These are phyloP conservation scores for Aureobasidium subglaciale DNA, from an alignment of 2,329 filamentous ascomycete genomes.

Conservation along the genomic window DNA sequence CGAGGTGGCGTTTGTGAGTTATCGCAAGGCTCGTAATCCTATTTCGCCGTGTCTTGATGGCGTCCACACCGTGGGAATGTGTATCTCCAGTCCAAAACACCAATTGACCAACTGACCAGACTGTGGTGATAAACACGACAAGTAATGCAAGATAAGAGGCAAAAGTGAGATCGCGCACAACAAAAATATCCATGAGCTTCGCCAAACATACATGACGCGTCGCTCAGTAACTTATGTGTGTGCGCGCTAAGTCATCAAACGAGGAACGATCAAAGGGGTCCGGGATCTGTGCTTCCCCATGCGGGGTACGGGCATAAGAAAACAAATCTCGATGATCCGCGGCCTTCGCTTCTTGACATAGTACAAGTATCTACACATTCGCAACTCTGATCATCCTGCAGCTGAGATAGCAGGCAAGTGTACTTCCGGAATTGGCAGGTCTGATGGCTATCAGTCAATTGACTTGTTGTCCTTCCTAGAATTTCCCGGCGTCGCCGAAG, in stretches of 20 bases:
- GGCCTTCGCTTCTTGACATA: background rate
- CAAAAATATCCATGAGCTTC: no score
- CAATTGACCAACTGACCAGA: no score
- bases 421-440: background rate
- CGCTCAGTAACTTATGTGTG: background rate
- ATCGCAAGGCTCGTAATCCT: background rate
- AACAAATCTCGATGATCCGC: background rate
- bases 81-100: background rate
- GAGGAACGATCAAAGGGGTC: background rate
- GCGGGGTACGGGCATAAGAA: background rate
- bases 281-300: no score
- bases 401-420: background rate
- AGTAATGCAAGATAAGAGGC: no score
- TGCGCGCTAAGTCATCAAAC: background rate
- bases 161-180: no score
- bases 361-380: no score
- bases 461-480: background rate
- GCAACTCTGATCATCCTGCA: no score
- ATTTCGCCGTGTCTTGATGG: background rate
- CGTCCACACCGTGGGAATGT: background rate
- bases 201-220: no score
- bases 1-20: constrained; percentile 1
- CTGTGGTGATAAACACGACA: no score
- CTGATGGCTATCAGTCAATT: background rate
- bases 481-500: no score